These are phyloP conservation scores for Amanita phalloides DNA, from an alignment of 768 basidiomycete genomes.

Conservation along the genomic window DNA sequence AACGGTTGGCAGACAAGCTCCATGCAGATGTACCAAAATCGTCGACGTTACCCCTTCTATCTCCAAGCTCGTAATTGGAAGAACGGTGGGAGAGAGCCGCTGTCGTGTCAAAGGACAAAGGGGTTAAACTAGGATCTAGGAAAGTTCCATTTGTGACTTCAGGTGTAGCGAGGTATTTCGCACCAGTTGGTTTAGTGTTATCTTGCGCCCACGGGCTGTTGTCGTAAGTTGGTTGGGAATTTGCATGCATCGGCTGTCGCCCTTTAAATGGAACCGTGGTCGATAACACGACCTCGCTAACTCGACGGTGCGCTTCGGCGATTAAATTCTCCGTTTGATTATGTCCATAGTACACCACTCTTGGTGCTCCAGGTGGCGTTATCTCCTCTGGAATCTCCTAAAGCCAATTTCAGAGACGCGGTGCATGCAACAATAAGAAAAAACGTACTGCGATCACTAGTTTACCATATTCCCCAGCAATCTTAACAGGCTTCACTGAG, in stretches of 20 bases:
- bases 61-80: conserved; percentile 6
- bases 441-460: conserved; percentile 31
- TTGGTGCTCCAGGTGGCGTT: conserved; percentile 70
- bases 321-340: conserved; percentile 49
- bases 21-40: conserved; percentile 28
- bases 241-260: neutral
- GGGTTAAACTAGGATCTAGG: conserved; percentile 13
- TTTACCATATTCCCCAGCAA: conserved; percentile 46
- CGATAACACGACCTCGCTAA: conserved; percentile 41
- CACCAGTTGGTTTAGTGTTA: neutral
- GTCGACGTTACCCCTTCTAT: conserved; percentile 19
- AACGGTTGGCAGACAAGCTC: conserved; percentile 33
- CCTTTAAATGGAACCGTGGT: conserved; percentile 20
- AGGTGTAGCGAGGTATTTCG: conserved; percentile 19
- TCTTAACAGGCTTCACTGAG: conserved; percentile 19
- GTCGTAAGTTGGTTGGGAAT: neutral
- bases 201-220: neutral
- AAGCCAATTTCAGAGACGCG: neutral
- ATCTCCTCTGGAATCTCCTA: conserved; percentile 75
- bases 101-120: conserved; percentile 3
- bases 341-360: conserved; percentile 63
- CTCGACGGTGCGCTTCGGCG: conserved; percentile 47
- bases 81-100: conserved; percentile 9
- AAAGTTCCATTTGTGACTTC: conserved; percentile 18
- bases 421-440: neutral